Percentiles rank a stretch among this genome's conserved stretches.
Conservation (phyloP, 192 early-diverging fungal genomes). For the Spizellomyces punctatus region DNA sequence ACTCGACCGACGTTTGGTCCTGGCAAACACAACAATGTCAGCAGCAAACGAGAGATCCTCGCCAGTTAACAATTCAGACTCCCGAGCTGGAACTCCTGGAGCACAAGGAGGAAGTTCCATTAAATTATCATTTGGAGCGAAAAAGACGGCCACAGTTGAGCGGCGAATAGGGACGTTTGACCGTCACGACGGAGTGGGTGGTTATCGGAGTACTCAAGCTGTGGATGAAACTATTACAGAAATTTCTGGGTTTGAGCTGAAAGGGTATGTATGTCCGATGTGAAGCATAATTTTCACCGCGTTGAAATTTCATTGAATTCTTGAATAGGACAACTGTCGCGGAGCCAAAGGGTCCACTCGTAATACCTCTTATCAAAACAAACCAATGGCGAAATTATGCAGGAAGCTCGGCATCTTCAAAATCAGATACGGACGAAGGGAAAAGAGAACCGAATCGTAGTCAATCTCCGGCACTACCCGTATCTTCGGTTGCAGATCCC, state of each 20-base stretch:
- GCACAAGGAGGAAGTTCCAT: neutral
- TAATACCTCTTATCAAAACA: conserved; percentile 42
- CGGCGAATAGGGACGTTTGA: conserved; percentile 2
- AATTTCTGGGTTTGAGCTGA: neutral
- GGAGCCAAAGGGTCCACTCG: conserved; percentile 29
- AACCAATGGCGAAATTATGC: conserved; percentile 38
- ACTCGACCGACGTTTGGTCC: too few relatives aligned
- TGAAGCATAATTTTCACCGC: neutral
- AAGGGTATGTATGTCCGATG: neutral
- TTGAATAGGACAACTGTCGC: conserved; percentile 1
- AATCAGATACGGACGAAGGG: neutral
- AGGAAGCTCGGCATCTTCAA: too few relatives aligned
- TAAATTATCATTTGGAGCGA: neutral
- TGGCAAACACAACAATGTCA: too few relatives aligned
- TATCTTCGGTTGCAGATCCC: neutral
- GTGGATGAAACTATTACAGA: neutral
- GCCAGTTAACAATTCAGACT: too few relatives aligned
- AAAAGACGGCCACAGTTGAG: neutral
- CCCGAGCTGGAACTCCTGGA: too few relatives aligned
- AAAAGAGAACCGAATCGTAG: neutral
- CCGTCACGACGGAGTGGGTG: neutral
- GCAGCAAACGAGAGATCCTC: too few relatives aligned
- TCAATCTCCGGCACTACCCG: neutral
- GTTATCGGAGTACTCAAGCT: neutral
- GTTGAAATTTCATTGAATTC: neutral